Evolutionary conservation across 148 eudicot genomes (phyloP).

Genomic region (Cornus florida): DNA sequence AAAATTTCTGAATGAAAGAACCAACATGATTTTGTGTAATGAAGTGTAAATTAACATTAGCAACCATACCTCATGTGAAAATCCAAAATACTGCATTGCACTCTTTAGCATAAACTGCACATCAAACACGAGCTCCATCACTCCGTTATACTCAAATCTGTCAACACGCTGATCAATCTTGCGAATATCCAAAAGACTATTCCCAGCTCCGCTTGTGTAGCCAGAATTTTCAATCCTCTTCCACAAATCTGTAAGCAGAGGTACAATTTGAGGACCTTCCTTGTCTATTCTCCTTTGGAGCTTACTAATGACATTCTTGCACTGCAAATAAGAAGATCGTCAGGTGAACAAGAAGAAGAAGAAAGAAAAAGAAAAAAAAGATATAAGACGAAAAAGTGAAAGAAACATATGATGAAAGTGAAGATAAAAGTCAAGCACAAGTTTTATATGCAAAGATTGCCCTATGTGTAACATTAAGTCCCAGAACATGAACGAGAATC

Average conservation of each 20-base stretch:
- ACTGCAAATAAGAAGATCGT: slow-evolving; percentile 47
- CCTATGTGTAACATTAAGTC: not conserved
- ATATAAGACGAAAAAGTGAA: not conserved
- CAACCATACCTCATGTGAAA: slow-evolving; percentile 73
- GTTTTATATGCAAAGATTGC: not conserved
- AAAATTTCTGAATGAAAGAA: not conserved
- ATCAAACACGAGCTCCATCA: slow-evolving; percentile 75
- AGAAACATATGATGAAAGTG: not conserved
- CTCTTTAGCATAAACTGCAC: slow-evolving; percentile 78
- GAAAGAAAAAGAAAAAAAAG: not conserved
- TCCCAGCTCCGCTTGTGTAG: slow-evolving; percentile 39
- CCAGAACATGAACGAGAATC: not conserved
- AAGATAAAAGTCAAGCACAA: too few relatives aligned
- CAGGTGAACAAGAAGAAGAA: not conserved
- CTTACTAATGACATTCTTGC: slow-evolving; percentile 80
- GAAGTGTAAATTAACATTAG: not conserved
- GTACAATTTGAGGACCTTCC: slow-evolving; percentile 88
- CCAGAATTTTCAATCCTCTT: slow-evolving; percentile 57
- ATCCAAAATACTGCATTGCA: slow-evolving; percentile 69
- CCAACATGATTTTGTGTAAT: slow-evolving; percentile 2
- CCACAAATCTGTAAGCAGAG: slow-evolving; percentile 85
- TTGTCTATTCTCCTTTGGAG: slow-evolving; percentile 76
- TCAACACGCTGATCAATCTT: slow-evolving; percentile 77
- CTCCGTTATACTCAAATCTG: slow-evolving; percentile 63
- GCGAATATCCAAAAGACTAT: slow-evolving; percentile 57